Evolutionary conservation across 345 rosid genomes (phyloP).

Genomic region (Fremontodendron californicum): DNA sequence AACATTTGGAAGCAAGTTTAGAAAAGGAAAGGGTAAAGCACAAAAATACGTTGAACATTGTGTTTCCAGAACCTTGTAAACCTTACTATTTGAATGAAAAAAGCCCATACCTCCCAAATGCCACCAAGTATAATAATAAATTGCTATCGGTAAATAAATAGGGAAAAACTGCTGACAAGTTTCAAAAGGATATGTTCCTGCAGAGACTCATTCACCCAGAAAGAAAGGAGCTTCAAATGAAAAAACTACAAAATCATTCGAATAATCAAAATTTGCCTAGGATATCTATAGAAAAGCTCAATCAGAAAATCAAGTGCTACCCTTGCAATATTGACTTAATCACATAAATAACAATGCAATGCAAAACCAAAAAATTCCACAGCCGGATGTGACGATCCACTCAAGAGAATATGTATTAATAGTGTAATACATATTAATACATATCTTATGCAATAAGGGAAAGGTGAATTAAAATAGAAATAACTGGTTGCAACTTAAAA

Average conservation of each 20-base stretch:
- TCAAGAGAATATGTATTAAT: neutral
- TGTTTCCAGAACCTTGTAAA: neutral
- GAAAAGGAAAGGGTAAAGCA: constrained; percentile 7
- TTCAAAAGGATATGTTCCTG: neutral
- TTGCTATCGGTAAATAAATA: neutral
- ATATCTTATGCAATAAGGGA: neutral
- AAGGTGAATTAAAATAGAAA: neutral
- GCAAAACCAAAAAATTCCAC: neutral
- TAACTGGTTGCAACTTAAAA: neutral
- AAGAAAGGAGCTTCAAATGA: neutral
- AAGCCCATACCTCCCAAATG: neutral
- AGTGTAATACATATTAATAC: neutral
- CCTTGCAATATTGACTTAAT: neutral
- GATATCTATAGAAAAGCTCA: neutral
- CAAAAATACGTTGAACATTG: neutral
- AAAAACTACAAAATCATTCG: neutral
- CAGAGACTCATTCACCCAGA: neutral
- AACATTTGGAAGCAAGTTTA: neutral
- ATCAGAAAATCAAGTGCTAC: neutral
- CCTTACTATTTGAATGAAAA: neutral
- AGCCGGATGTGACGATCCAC: neutral
- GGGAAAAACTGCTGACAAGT: neutral
- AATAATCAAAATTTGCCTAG: neutral
- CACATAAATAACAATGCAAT: neutral
- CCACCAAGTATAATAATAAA: neutral